Conservation (phyloP, 2,329 filamentous ascomycete genomes). For the Tricladium varicosporioides region DNA sequence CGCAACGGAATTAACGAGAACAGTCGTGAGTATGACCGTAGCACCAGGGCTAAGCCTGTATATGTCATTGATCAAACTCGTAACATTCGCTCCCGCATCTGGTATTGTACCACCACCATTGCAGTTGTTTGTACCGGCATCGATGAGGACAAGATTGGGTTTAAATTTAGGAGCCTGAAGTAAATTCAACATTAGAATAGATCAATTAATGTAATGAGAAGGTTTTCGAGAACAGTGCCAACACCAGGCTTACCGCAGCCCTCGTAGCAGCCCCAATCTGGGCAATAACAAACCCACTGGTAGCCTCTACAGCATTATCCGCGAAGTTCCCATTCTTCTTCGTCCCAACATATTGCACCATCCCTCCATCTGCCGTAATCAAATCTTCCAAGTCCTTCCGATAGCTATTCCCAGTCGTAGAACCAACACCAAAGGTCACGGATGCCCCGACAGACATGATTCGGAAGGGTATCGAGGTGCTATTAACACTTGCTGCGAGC, state of each 20-base stretch:
- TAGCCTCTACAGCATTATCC: slow-evolving; percentile 34
- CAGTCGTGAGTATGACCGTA: slow-evolving; percentile 32
- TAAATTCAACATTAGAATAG: not conserved
- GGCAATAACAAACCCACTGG: slow-evolving; percentile 30
- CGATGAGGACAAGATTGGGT: slow-evolving; percentile 33
- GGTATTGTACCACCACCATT: slow-evolving; percentile 21
- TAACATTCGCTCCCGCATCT: slow-evolving; percentile 32
- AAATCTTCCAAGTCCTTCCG: slow-evolving; percentile 27
- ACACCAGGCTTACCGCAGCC: not conserved
- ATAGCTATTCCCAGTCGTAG: slow-evolving; percentile 38
- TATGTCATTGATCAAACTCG: slow-evolving; percentile 28
- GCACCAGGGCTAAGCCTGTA: not conserved
- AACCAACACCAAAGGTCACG: slow-evolving; percentile 35
- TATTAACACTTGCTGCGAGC: not conserved
- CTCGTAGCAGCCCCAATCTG: slow-evolving; percentile 23
- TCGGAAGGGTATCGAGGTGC: slow-evolving; percentile 13
- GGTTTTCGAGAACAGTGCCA: too few species aligned
- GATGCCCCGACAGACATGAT: slow-evolving; percentile 36
- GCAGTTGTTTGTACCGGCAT: slow-evolving; percentile 33
- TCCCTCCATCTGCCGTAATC: slow-evolving; percentile 18
- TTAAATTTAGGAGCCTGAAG: slow-evolving; percentile 4
- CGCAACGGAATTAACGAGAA: slow-evolving; percentile 38
- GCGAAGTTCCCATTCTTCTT: slow-evolving; percentile 30
- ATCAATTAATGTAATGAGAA: too few species aligned
- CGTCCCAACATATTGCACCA: slow-evolving; percentile 31